These are phyloP conservation scores for Tephrocybe rancida DNA, from an alignment of 768 basidiomycete species.

Conservation along the genomic window DNA sequence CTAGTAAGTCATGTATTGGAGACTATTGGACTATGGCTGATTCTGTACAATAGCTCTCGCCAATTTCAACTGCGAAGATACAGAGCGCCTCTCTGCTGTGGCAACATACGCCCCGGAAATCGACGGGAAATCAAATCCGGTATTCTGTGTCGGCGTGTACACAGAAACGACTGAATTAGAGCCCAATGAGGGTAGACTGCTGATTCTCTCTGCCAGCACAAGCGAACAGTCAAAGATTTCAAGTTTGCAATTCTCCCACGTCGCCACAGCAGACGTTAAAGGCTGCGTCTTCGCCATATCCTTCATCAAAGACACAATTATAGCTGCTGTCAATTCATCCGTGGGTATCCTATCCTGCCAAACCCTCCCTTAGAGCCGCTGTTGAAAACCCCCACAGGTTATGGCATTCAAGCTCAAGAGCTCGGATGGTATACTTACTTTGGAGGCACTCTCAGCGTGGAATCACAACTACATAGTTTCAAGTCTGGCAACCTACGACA, in stretches of 20 bases:
- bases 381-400: conserved; percentile 37
- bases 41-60: conserved; percentile 38
- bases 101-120: conserved; percentile 34
- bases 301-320: conserved; percentile 49
- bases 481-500: conserved; percentile 56
- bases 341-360: conserved; percentile 41
- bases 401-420: conserved; percentile 34
- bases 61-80: conserved; percentile 46
- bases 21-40: not conserved
- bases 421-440: conserved; percentile 20
- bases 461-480: conserved; percentile 83
- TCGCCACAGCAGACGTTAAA: conserved; percentile 45
- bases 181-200: conserved; percentile 58
- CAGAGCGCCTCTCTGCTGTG: conserved; percentile 69
- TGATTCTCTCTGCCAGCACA: conserved; percentile 50
- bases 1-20: conserved; percentile 43
- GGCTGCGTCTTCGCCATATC: conserved; percentile 76
- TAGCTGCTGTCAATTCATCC: conserved; percentile 75
- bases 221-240: conserved; percentile 23
- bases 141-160: conserved; percentile 56
- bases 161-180: conserved; percentile 47
- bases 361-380: not conserved
- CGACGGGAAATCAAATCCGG: conserved; percentile 32
- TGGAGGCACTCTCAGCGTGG: conserved; percentile 60
- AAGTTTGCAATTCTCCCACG: conserved; percentile 34